phyloP scores from a whole-genome alignment of 2,329 filamentous ascomycete genomes.

The Ophiognomonia clavigignenti-juglandacearum region DNA sequence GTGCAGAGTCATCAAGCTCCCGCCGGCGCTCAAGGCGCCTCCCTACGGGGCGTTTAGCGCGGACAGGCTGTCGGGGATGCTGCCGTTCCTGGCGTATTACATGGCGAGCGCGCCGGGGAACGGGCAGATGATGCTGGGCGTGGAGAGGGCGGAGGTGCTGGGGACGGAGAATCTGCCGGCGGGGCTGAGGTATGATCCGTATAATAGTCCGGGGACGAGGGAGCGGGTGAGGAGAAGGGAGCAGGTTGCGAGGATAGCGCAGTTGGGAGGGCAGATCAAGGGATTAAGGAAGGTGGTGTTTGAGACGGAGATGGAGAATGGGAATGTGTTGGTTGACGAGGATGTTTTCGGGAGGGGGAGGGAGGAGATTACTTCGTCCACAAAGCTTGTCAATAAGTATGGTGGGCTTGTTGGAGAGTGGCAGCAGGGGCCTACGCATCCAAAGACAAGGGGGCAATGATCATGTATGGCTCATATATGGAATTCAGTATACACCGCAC shows the following conservation, averaged over 20 bases:
- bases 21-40: slow-evolving; percentile 5
- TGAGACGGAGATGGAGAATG: slow-evolving; percentile 16
- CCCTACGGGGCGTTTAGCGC: background rate
- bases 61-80: slow-evolving; percentile 34
- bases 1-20: slow-evolving; percentile 17
- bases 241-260: background rate
- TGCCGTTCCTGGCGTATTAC: slow-evolving; percentile 39
- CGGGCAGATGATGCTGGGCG: slow-evolving; percentile 33
- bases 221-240: background rate
- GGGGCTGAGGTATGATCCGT: slow-evolving; percentile 21
- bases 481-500: too few relatives aligned
- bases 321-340: slow-evolving; percentile 14
- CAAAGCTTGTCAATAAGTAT: background rate
- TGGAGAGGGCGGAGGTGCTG: slow-evolving; percentile 38
- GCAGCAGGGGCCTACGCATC: background rate
- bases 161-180: slow-evolving; percentile 35
- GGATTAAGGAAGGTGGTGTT: slow-evolving; percentile 15
- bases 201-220: slow-evolving; percentile 10
- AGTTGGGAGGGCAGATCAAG: slow-evolving; percentile 7
- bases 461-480: too few relatives aligned
- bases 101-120: slow-evolving; percentile 33
- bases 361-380: background rate
- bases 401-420: background rate
- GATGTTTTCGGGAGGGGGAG: slow-evolving; percentile 11
- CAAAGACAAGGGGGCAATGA: too few relatives aligned